Conservation (phyloP, 2,329 filamentous ascomycete genomes). For the Alternaria infectoria region DNA sequence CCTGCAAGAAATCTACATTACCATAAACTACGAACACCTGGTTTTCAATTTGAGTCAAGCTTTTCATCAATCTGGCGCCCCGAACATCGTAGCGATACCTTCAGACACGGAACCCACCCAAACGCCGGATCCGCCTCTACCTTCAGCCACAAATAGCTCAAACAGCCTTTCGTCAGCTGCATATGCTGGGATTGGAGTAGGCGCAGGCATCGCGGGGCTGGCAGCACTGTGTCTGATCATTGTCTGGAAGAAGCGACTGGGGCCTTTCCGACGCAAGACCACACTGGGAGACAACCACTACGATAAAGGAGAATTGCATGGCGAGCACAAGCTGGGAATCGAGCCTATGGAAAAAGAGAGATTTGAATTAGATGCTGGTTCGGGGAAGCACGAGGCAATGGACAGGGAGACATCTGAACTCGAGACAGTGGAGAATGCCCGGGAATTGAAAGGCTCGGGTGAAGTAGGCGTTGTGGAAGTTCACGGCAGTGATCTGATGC, state of each 20-base stretch:
- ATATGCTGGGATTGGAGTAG: background rate
- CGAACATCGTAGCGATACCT: background rate
- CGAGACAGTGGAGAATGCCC: background rate
- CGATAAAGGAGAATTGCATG: background rate
- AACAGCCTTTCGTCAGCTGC: background rate
- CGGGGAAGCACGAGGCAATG: background rate
- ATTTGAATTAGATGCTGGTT: background rate
- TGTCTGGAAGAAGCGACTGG: background rate
- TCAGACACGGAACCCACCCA: background rate
- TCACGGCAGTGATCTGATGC: background rate
- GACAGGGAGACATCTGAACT: background rate
- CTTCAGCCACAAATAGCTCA: background rate
- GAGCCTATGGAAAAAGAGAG: background rate
- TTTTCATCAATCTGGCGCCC: background rate
- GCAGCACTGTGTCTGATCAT: background rate
- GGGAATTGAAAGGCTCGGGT: background rate
- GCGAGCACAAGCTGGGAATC: background rate
- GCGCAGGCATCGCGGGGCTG: background rate
- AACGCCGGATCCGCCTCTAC: background rate
- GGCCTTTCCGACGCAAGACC: background rate
- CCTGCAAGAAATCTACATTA: slow-evolving; percentile 67
- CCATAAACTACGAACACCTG: slow-evolving; percentile 51
- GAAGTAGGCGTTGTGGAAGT: background rate
- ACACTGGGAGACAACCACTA: no score
- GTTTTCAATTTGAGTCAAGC: slow-evolving; percentile 37